These are phyloP conservation scores for Starmerella apicola DNA, from an alignment of 805 yeast species.

Conservation along the genomic window DNA sequence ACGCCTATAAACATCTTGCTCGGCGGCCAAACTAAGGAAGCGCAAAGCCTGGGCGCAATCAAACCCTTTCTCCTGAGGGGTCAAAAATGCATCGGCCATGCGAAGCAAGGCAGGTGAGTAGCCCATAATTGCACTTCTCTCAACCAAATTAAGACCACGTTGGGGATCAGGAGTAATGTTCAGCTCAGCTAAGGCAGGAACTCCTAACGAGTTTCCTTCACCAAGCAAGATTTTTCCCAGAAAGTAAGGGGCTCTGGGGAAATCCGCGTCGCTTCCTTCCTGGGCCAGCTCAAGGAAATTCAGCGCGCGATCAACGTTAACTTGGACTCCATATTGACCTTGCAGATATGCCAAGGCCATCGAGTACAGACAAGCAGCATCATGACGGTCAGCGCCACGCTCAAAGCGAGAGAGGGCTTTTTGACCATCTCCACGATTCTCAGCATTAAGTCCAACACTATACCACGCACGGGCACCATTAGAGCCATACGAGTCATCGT, in stretches of 20 bases:
- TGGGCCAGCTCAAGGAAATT: conserved; percentile 22
- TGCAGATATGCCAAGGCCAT: conserved; percentile 27
- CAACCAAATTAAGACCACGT: conserved; percentile 25
- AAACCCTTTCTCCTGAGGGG: conserved; percentile 24
- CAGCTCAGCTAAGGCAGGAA: background rate
- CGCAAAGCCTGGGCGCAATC: conserved; percentile 26
- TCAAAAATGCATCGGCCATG: conserved; percentile 29
- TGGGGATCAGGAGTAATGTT: conserved; percentile 1
- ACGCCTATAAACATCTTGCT: conserved; percentile 25
- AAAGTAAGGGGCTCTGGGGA: conserved; percentile 30
- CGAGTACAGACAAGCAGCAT: conserved; percentile 31
- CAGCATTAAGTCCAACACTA: conserved; percentile 27
- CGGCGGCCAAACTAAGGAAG: conserved; percentile 27
- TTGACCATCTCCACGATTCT: conserved; percentile 23
- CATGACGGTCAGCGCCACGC: conserved; percentile 28
- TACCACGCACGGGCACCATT: conserved; percentile 29
- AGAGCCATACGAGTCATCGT: background rate
- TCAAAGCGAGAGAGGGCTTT: conserved; percentile 26
- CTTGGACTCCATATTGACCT: conserved; percentile 19
- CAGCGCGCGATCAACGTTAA: conserved; percentile 21
- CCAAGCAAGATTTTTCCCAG: conserved; percentile 29
- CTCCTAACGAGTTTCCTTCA: conserved; percentile 22
- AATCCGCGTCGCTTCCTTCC: conserved; percentile 28
- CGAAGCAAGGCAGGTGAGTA: conserved; percentile 28
- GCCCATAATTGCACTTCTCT: conserved; percentile 29